Percentiles rank a stretch among this genome's conserved stretches.
Conservation (phyloP, 805 yeast genomes). For the Limtongia smithiae region DNA sequence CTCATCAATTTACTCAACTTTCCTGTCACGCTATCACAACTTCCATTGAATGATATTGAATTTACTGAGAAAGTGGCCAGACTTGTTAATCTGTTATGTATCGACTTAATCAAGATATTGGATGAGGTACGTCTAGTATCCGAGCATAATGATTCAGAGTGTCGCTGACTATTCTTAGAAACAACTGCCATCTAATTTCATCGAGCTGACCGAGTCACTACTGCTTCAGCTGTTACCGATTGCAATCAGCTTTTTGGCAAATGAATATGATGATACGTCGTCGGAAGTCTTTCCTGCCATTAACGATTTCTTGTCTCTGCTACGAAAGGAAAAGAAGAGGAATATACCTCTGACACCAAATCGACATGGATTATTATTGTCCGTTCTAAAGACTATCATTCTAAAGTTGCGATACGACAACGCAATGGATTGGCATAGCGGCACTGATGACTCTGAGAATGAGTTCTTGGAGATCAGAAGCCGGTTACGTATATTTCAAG, state of each 20-base stretch:
- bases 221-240: constrained; percentile 68
- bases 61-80: constrained; percentile 74
- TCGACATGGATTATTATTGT: constrained; percentile 50
- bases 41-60: constrained; percentile 49
- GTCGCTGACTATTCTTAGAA: constrained; percentile 32
- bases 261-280: constrained; percentile 86
- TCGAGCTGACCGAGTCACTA: constrained; percentile 15
- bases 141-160: no score
- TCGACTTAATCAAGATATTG: constrained; percentile 67
- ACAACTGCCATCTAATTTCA: constrained; percentile 31
- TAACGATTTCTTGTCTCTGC: constrained; percentile 63
- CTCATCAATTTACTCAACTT: constrained; percentile 67
- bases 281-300: constrained; percentile 78
- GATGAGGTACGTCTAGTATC: constrained; percentile 44
- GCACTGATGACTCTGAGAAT: constrained; percentile 67
- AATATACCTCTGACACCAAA: constrained; percentile 38
- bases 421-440: constrained; percentile 57
- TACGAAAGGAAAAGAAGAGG: constrained; percentile 53
- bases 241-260: constrained; percentile 63
- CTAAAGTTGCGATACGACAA: constrained; percentile 76
- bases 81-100: constrained; percentile 66
- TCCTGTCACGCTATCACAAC: constrained; percentile 50
- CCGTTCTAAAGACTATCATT: constrained; percentile 65
- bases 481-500: constrained; percentile 76
- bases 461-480: constrained; percentile 77